Percentiles rank a stretch among this genome's conserved stretches.
Evolutionary conservation across 129 eudicot species (phyloP).

Genomic region (Logfia minima): DNA sequence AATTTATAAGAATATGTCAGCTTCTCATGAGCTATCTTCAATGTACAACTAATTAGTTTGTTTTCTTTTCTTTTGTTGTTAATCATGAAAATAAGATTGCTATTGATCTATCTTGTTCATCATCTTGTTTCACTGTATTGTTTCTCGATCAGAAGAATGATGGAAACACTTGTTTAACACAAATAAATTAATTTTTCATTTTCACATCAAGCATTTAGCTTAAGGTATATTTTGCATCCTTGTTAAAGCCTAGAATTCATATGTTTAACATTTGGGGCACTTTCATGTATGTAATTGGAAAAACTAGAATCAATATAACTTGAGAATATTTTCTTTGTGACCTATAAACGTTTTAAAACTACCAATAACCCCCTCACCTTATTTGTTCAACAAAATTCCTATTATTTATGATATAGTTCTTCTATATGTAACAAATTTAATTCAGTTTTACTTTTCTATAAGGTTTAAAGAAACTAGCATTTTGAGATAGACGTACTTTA

Average conservation of each 20-base stretch:
- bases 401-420: too few species aligned
- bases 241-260: not conserved
- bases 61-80: not conserved
- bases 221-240: not conserved
- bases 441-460: too few species aligned
- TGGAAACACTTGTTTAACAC: not conserved
- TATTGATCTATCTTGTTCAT: constrained; percentile 10
- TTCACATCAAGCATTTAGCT: too few species aligned
- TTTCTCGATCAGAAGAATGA: not conserved
- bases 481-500: too few species aligned
- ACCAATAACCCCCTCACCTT: too few species aligned
- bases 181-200: not conserved
- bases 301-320: not conserved
- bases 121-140: not conserved
- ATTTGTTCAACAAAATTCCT: too few species aligned
- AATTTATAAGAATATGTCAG: constrained; percentile 38
- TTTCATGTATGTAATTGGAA: not conserved
- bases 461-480: too few species aligned
- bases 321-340: too few species aligned
- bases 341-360: too few species aligned
- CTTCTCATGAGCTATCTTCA: constrained; percentile 36
- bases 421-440: too few species aligned
- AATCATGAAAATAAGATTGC: not conserved
- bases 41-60: constrained; percentile 22
- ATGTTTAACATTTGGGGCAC: not conserved